These are phyloP conservation scores for Claviceps africana DNA, from an alignment of 2,329 filamentous ascomycete species.

Conservation along the genomic window DNA sequence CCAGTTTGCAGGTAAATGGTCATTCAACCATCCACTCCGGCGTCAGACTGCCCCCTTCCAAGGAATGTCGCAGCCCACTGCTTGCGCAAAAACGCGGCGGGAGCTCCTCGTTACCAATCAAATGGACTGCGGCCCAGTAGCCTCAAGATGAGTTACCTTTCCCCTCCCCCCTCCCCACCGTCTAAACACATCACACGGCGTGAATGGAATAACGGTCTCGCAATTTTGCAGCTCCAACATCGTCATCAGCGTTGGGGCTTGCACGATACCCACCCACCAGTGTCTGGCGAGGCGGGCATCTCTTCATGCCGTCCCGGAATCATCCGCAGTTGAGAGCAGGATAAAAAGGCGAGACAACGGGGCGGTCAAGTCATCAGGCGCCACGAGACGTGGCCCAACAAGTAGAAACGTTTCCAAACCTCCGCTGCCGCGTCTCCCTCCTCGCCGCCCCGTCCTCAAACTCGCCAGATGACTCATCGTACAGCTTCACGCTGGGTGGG, in stretches of 20 bases:
- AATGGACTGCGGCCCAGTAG: not conserved
- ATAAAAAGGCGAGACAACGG: not conserved
- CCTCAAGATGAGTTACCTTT: not conserved
- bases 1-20: not conserved
- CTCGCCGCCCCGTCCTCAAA: constrained; percentile 48
- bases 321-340: not conserved
- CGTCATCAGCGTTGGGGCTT: not conserved
- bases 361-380: constrained; percentile 17
- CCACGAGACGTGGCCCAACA: constrained; percentile 15
- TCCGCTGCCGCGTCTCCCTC: constrained; percentile 42
- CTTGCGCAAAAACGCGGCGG: not conserved
- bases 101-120: not conserved
- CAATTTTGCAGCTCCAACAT: not conserved
- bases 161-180: too few relatives aligned
- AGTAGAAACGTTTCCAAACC: constrained; percentile 33
- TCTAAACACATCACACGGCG: not conserved
- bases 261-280: not conserved
- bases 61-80: not conserved
- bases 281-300: not conserved
- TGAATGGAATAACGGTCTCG: not conserved
- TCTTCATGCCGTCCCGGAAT: not conserved
- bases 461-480: constrained; percentile 26
- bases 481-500: constrained; percentile 32
- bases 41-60: not conserved
- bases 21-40: not conserved